Evolutionary conservation across 2,329 filamentous ascomycete genomes (phyloP), one percentile per base, ranked within the genome.

Genomic region (Fusarium piperis): DNA sequence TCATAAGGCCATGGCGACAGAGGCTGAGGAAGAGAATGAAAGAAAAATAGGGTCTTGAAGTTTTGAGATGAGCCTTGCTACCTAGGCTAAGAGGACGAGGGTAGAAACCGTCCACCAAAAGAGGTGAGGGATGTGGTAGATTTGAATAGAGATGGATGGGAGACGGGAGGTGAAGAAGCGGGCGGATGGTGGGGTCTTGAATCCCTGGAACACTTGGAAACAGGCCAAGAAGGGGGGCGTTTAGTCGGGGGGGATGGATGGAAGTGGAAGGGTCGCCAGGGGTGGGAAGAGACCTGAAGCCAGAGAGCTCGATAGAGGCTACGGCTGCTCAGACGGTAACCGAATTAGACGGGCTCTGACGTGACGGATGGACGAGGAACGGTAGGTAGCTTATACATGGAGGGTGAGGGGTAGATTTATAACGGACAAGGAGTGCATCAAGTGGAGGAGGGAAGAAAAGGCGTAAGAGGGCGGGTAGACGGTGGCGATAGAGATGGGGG

Each of bases 141-240:
- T 64, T 55, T 58, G 68, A 58, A 71, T 62, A 58, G 48, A 66
- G 64, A 73, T 48, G 32, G 51, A 55, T 65, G 64, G 59, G 57
- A 59, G 70, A 53, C 51, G 58, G 58, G 63, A 62, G 73, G 63
- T 65, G 46, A 71, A 71, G 70, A 74, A 74, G 64, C 60, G 57
- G 70, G 71, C 69, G 58, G 69, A 71, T 75, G 71, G 73, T 75
- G 73, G 73, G 73, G 73, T 75, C 73, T 65, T 74, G 64, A 67
- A 74, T 75, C 73, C 71, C 73, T 75, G 71, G 65, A 71, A 75
- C 59, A 67, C 67, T 74, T 75, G 72, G 73, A 74, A 75, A 65
- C 68, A 65, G 65, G 67, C 64, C 56, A 73, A 74, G 72, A 67
- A 70, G 64, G 70, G 68, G 72, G 58, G 51, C 51, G 59, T 65